Evolutionary conservation across 805 yeast genomes (phyloP).

Genomic region (Metschnikowia baotianmanensis): DNA sequence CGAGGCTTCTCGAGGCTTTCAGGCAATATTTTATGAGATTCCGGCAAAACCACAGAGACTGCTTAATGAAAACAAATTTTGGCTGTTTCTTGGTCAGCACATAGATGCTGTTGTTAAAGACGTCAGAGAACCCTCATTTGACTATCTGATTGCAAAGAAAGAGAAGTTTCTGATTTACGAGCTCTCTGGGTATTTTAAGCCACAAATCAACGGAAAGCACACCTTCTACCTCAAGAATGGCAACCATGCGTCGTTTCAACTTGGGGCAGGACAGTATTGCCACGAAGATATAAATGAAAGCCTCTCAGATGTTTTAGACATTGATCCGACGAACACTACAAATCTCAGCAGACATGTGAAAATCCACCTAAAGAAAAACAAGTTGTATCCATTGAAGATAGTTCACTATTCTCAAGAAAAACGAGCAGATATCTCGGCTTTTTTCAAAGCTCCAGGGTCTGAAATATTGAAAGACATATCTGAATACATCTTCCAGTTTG

Average conservation of each 20-base stretch:
- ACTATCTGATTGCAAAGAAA: background rate
- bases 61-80: background rate
- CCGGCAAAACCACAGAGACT: no score
- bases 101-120: background rate
- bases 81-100: background rate
- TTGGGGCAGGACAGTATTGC: constrained; percentile 2
- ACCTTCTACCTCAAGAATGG: background rate
- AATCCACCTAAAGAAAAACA: background rate
- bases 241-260: background rate
- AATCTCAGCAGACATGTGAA: background rate
- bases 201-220: background rate
- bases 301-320: background rate
- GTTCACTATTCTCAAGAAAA: background rate
- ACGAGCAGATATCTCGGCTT: background rate
- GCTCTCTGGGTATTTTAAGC: background rate
- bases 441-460: background rate
- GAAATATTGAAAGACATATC: background rate
- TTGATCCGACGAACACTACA: background rate
- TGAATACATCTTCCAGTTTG: background rate
- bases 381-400: background rate
- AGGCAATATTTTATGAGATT: no score
- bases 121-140: background rate
- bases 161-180: background rate
- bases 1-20: no score
- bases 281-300: background rate